Evolutionary conservation across 805 yeast genomes (phyloP).

Genomic region (Ogataea degrootiae): DNA sequence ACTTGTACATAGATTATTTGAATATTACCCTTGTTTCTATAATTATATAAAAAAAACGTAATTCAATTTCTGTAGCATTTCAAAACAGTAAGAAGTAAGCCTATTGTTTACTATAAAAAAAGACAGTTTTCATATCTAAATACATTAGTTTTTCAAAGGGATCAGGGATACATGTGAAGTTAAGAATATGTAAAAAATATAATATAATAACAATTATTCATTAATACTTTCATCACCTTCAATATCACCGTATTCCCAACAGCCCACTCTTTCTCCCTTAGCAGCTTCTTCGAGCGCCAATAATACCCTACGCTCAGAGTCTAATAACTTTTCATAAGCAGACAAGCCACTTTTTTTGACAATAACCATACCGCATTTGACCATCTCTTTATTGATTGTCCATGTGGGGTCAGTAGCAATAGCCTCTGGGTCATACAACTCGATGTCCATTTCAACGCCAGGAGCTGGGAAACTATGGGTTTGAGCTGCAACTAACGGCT

Average conservation of each 20-base stretch:
- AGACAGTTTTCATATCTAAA: background rate
- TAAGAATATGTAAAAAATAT: background rate
- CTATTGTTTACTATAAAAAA: no score
- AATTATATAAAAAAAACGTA: background rate
- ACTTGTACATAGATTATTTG: conserved; percentile 1
- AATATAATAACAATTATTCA: background rate
- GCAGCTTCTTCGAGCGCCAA: conserved; percentile 44
- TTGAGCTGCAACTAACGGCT: conserved; percentile 51
- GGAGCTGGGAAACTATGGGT: conserved; percentile 34
- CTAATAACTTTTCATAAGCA: conserved; percentile 33
- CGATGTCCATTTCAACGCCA: conserved; percentile 44
- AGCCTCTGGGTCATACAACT: conserved; percentile 52
- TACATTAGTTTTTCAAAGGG: background rate
- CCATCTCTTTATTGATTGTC: conserved; percentile 57
- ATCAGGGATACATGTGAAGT: background rate
- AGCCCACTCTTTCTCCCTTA: conserved; percentile 47
- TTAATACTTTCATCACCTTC: conserved; percentile 44
- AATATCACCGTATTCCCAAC: conserved; percentile 76
- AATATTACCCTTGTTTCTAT: conserved; percentile 1
- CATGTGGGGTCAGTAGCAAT: conserved; percentile 49
- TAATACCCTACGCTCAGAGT: conserved; percentile 36
- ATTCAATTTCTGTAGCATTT: no score
- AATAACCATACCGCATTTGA: conserved; percentile 55
- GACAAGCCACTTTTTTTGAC: conserved; percentile 36
- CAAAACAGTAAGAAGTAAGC: no score